Conservation (phyloP, 441 rosid genomes). For the Euphorbia schlechtendalii region DNA sequence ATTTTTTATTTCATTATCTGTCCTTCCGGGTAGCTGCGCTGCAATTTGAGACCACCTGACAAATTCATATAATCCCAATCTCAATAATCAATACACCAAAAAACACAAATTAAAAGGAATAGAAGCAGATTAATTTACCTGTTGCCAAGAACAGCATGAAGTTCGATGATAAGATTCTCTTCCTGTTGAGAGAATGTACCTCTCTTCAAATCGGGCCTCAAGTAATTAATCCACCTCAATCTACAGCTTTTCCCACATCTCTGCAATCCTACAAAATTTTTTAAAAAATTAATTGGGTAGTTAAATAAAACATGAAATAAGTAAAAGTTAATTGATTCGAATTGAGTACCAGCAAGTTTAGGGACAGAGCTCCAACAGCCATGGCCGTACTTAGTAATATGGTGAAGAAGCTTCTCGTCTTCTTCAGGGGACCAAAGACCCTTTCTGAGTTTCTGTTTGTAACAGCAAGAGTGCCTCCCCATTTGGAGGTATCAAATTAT, state of each 20-base stretch:
- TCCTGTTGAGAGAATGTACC: slow-evolving; percentile 80
- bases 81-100: neutral
- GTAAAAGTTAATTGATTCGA: no score
- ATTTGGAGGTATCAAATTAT: slow-evolving; percentile 19
- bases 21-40: slow-evolving; percentile 79
- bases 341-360: slow-evolving; percentile 64
- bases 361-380: slow-evolving; percentile 99
- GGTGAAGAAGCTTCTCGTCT: slow-evolving; percentile 78
- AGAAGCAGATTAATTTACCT: slow-evolving; percentile 31
- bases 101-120: neutral
- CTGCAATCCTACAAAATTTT: slow-evolving; percentile 45
- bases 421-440: slow-evolving; percentile 98
- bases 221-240: slow-evolving; percentile 80
- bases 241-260: slow-evolving; percentile 93
- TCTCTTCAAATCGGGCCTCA: slow-evolving; percentile 87
- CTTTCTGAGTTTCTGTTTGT: slow-evolving; percentile 87
- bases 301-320: no score
- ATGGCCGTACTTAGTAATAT: slow-evolving; percentile 71
- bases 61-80: neutral
- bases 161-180: slow-evolving; percentile 62
- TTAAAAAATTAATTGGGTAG: no score
- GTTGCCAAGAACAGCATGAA: slow-evolving; percentile 72
- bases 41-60: slow-evolving; percentile 98
- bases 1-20: slow-evolving; percentile 92
- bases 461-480: slow-evolving; percentile 87